Evolutionary conservation across 306 rosid species (phyloP), one percentile per base, ranked within the genome.

Genomic region (Mucuna pruriens): DNA sequence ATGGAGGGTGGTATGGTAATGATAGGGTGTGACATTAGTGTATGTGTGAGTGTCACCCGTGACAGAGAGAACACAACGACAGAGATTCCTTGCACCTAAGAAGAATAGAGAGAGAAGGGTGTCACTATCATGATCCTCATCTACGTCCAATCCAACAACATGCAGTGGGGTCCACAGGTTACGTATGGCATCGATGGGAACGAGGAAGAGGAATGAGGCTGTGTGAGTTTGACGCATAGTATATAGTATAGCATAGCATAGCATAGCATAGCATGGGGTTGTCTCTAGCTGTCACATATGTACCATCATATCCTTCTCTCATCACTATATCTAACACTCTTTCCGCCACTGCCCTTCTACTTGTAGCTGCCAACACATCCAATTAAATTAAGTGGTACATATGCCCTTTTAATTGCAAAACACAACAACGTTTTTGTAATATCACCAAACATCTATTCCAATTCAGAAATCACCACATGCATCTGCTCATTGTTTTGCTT

Each of bases 31-130:
- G 40, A 29, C 17, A 58, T 5, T 23, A 13, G 64, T 57, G 7
- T 23, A 57, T 22, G 49, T 31, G 6, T 33, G 3, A 49, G 5
- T 42, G 40, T 44, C 20, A 19, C 76, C 79, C 79, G 79, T 83
- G 79, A 83, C 48, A 31, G 29, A 78, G 75, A 78, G 75, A 74
- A 79, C 81, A n/a, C 36, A 74, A 78, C 85, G 88, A 82, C 91
- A 86, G 74, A 88, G 85, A 86, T 86, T 84, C 90, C 80, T 72
- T 57, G 78, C 76, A 77, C 83, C 83, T 71, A 71, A 76, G 84
- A 69, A 80, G 63, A 23, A 49, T 38, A 17, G 52, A 46, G 31
- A 45, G 9, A 16, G 70, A 52, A 8, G 71, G 9, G 46, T 17
- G 66, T 83, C 36, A 23, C 65, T 58, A 5, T 58, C 40, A 0